Evolutionary conservation across 768 basidiomycete species (phyloP).

Genomic region (Mycena maculata): DNA sequence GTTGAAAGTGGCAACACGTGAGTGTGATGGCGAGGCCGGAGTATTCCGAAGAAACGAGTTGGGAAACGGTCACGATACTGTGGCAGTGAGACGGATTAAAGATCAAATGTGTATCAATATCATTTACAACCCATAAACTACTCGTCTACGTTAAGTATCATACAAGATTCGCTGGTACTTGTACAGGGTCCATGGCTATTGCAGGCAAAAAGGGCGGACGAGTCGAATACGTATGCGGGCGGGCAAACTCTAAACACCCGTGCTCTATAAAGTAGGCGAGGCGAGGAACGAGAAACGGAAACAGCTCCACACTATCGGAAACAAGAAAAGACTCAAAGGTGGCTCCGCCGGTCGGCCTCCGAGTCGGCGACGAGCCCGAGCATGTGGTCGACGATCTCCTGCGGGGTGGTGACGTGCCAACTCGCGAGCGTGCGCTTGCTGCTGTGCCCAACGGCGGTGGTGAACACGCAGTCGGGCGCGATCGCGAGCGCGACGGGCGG

Average conservation of each 20-base stretch:
- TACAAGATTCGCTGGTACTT: not conserved
- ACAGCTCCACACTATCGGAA: not conserved
- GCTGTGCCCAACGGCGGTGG: constrained; percentile 92
- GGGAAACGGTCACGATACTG: too few relatives aligned
- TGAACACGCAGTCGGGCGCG: constrained; percentile 80
- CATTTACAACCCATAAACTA: not conserved
- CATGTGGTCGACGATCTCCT: constrained; percentile 88
- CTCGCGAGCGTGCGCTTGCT: constrained; percentile 90
- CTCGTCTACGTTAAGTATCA: not conserved
- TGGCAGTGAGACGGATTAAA: too few relatives aligned
- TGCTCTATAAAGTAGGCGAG: not conserved
- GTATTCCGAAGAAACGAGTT: too few relatives aligned
- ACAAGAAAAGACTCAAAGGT: not conserved
- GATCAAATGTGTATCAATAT: too few relatives aligned
- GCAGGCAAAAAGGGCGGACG: not conserved
- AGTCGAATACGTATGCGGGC: not conserved
- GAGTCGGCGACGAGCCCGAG: constrained; percentile 60
- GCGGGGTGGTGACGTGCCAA: constrained; percentile 93
- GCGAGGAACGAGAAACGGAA: not conserved
- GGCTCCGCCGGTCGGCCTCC: constrained; percentile 26
- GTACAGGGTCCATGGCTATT: not conserved
- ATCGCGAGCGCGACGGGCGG: constrained; percentile 71
- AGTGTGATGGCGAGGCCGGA: too few relatives aligned
- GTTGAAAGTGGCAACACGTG: too few relatives aligned
- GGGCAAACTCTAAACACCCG: not conserved